Base-by-base conservation (phyloP, 2,329 filamentous ascomycete species). In the Scleromitrula shiraiana region DNA sequence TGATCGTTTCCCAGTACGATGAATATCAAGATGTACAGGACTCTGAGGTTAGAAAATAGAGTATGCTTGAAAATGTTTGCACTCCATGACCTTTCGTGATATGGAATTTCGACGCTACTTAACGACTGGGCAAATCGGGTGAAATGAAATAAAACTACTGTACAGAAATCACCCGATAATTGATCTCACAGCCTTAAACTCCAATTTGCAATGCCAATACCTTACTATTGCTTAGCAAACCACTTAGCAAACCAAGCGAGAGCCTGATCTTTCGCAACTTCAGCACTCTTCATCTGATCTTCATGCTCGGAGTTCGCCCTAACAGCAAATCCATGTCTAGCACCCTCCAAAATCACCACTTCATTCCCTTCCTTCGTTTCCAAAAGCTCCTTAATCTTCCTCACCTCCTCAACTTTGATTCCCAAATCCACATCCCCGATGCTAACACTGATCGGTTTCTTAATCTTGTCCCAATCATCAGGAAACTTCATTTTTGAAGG, bases 401-500 rank as follows among this genome's bases (percentile, higher is more conserved):
- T 19, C 42, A 63, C 57, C 36, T 60, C 45, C 6, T 53, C 41
- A 14, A 33, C 41, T 5, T 64, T 55, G 33, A 77, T 55, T 38
- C 63, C 64, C 35, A 64, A 57, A 56, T 78, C 76, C 2, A 62
- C 56, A 27, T 73, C 70, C 4, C 69, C 72, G 5, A 75, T 52
- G 1, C 70, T 70, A 48, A 77, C 67, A 30, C 68, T 70, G 22
- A 74, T 53, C 3, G 76, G 75, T 12, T 68, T 50, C 2, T 52
- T 60, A 3, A 75, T 60, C 30, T 65, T 67, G 26, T 74, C 65
- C 19, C 55, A 53, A 44, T 80, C 76, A 9, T 49, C 63, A 5
- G 73, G 72, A 2, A 80, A 46, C 0, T 55, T 57, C 20, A 82
- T 51, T 19, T 70, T 55, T 41, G 70, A 74, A 2, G 77, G 76